Percentiles rank a stretch among this genome's conserved stretches.
phyloP scores from a whole-genome alignment of 1,284 basidiomycete genomes.

The Fereydounia khargensis region DNA sequence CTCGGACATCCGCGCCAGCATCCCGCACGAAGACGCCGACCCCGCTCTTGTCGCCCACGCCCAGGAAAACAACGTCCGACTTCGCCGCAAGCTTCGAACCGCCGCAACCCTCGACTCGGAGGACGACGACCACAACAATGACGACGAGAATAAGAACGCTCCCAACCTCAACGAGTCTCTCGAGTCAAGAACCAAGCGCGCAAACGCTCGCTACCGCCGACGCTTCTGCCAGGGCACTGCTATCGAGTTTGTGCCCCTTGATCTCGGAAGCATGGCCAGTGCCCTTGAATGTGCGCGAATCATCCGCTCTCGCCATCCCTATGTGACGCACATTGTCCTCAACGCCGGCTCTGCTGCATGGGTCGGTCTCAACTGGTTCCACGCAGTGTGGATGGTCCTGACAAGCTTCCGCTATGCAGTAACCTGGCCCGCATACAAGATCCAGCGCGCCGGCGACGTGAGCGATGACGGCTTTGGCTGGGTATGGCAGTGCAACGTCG shows the following conservation, averaged over 20 bases:
- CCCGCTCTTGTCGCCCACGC: constrained; percentile 33
- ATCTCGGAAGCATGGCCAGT: constrained; percentile 53
- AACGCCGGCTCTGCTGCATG: constrained; percentile 56
- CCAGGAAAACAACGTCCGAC: constrained; percentile 27
- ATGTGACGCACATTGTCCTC: constrained; percentile 56
- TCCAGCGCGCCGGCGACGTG: constrained; percentile 51
- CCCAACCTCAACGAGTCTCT: constrained; percentile 24
- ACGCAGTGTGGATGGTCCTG: constrained; percentile 45
- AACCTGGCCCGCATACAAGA: constrained; percentile 53
- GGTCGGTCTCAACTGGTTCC: constrained; percentile 51
- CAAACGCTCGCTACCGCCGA: constrained; percentile 43
- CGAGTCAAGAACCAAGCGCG: constrained; percentile 32
- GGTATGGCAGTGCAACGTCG: constrained; percentile 57
- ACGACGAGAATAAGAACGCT: constrained; percentile 5
- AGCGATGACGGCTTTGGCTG: constrained; percentile 54
- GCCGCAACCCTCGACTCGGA: constrained; percentile 15
- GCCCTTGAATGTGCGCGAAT: constrained; percentile 47
- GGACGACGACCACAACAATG: constrained; percentile 1
- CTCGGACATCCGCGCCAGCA: constrained; percentile 25
- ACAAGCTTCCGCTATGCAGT: constrained; percentile 51
- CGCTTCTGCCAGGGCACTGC: constrained; percentile 46
- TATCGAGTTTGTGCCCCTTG: constrained; percentile 54
- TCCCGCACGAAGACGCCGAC: constrained; percentile 41
- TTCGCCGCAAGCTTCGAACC: constrained; percentile 26
- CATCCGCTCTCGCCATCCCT: constrained; percentile 22